These are phyloP conservation scores for Termitomyces sp. DNA, from an alignment of 768 basidiomycete species.

Conservation along the genomic window DNA sequence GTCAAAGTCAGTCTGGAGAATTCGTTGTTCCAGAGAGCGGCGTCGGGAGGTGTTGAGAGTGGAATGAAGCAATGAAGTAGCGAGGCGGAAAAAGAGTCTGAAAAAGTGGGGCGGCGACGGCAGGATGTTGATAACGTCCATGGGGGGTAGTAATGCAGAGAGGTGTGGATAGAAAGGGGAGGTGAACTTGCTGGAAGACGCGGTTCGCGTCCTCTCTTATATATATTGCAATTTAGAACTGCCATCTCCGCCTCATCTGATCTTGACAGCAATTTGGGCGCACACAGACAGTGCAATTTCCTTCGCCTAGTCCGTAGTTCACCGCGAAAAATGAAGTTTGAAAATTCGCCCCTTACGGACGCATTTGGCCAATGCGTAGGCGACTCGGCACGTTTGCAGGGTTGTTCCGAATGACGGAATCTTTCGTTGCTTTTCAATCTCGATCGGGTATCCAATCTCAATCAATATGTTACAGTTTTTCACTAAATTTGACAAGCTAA, in stretches of 20 bases:
- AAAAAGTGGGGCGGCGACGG: slow-evolving; percentile 50
- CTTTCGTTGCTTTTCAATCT: slow-evolving; percentile 19
- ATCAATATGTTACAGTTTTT: slow-evolving; percentile 7
- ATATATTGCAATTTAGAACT: slow-evolving; percentile 7
- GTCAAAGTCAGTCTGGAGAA: slow-evolving; percentile 43
- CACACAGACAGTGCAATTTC: slow-evolving; percentile 9
- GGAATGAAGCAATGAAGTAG: slow-evolving; percentile 40
- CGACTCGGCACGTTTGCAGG: slow-evolving; percentile 12
- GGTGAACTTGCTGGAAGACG: slow-evolving; percentile 2
- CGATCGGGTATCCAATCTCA: slow-evolving; percentile 13
- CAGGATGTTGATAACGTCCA: slow-evolving; percentile 41
- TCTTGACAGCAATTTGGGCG: slow-evolving; percentile 9
- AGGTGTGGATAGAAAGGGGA: background rate
- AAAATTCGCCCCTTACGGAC: slow-evolving; percentile 19
- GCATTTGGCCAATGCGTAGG: slow-evolving; percentile 10
- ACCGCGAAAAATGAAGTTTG: slow-evolving; percentile 6
- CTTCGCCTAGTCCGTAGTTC: slow-evolving; percentile 11
- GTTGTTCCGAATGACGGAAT: slow-evolving; percentile 25
- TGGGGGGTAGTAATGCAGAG: slow-evolving; percentile 13
- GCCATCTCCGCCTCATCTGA: slow-evolving; percentile 17
- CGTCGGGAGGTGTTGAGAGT: slow-evolving; percentile 28
- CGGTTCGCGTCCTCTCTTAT: slow-evolving; percentile 10
- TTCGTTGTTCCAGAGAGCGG: slow-evolving; percentile 24
- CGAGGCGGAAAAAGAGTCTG: slow-evolving; percentile 40
- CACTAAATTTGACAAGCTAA: slow-evolving; percentile 12